Evolutionary conservation across 2,329 filamentous ascomycete genomes (phyloP).

Genomic region (Aplosporella prunicola): DNA sequence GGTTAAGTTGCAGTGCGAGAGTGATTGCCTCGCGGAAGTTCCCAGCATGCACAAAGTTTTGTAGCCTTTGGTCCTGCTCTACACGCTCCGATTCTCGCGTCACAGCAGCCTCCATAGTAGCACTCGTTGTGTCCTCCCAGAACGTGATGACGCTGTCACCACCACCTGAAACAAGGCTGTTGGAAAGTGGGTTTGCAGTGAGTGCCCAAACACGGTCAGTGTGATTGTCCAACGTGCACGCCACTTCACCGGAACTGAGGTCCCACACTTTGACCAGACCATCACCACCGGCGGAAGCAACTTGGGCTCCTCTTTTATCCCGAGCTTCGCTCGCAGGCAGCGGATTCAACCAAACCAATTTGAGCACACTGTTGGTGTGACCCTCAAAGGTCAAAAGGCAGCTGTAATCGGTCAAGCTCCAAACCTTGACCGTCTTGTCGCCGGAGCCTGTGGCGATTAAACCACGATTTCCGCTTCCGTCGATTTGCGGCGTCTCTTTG

Average conservation of each 20-base stretch:
- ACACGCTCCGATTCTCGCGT: constrained; percentile 68
- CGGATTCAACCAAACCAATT: constrained; percentile 75
- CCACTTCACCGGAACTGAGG: constrained; percentile 70
- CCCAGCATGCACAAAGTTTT: constrained; percentile 81
- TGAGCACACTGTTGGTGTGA: constrained; percentile 89
- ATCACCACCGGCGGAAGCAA: constrained; percentile 85
- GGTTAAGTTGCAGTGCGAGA: constrained; percentile 84
- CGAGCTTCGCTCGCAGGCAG: constrained; percentile 25
- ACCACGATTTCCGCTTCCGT: constrained; percentile 58
- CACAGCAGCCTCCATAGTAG: constrained; percentile 66
- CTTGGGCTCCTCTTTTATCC: constrained; percentile 53
- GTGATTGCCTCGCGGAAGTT: constrained; percentile 91
- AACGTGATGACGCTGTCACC: constrained; percentile 90
- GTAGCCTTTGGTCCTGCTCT: constrained; percentile 87
- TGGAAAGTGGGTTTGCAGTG: constrained; percentile 51
- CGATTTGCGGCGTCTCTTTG: constrained; percentile 54
- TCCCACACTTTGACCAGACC: constrained; percentile 97
- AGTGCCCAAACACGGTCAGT: constrained; percentile 92
- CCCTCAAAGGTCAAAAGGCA: constrained; percentile 93
- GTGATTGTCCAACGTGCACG: constrained; percentile 91
- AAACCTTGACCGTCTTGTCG: constrained; percentile 92
- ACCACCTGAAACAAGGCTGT: constrained; percentile 78
- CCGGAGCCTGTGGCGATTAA: constrained; percentile 83
- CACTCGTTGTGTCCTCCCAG: constrained; percentile 83
- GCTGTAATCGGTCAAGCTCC: constrained; percentile 85